A percentile compares a stretch with the other conserved stretches of the same genome.
These are phyloP conservation scores for Globisporangium yorkense DNA, from an alignment of 352 stramenopile species.

Conservation along the genomic window DNA sequence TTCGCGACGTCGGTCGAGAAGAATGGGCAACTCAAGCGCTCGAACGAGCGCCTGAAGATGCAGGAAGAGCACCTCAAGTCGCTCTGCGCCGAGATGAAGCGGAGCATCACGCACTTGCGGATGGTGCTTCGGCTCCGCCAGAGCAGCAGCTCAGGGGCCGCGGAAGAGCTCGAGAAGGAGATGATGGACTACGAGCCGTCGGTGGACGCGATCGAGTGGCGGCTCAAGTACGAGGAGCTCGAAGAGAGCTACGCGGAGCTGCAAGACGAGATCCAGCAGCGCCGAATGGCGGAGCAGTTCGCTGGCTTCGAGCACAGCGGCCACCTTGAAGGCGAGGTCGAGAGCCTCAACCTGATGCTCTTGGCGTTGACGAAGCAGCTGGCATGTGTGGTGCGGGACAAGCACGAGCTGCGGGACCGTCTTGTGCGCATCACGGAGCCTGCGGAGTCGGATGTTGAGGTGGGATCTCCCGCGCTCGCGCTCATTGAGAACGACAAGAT, in stretches of 20 bases:
- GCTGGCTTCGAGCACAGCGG: not conserved
- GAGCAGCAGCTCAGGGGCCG: not conserved
- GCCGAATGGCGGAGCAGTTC: constrained; percentile 8
- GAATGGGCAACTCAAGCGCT: constrained; percentile 43
- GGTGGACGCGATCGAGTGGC: constrained; percentile 74
- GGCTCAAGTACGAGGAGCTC: constrained; percentile 79
- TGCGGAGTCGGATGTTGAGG: not conserved
- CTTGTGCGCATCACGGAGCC: constrained; percentile 11
- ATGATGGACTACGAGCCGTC: constrained; percentile 51
- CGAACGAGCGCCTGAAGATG: constrained; percentile 47
- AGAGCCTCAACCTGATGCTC: constrained; percentile 69
- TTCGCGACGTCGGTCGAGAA: constrained; percentile 59
- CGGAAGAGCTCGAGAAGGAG: constrained; percentile 13
- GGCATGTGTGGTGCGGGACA: constrained; percentile 60
- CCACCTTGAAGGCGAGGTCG: constrained; percentile 25
- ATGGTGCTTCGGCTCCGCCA: constrained; percentile 45
- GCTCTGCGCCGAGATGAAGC: constrained; percentile 53
- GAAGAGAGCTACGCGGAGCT: constrained; percentile 51
- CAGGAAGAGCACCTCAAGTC: constrained; percentile 46
- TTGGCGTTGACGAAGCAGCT: constrained; percentile 59
- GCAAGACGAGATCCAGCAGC: constrained; percentile 37
- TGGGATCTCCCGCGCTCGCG: not conserved
- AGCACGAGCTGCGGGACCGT: constrained; percentile 62
- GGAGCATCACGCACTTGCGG: constrained; percentile 46
- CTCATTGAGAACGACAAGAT: constrained; percentile 16